These are phyloP conservation scores for Metarhizium robertsii DNA, from an alignment of 2,329 filamentous ascomycete genomes.

Conservation along the genomic window DNA sequence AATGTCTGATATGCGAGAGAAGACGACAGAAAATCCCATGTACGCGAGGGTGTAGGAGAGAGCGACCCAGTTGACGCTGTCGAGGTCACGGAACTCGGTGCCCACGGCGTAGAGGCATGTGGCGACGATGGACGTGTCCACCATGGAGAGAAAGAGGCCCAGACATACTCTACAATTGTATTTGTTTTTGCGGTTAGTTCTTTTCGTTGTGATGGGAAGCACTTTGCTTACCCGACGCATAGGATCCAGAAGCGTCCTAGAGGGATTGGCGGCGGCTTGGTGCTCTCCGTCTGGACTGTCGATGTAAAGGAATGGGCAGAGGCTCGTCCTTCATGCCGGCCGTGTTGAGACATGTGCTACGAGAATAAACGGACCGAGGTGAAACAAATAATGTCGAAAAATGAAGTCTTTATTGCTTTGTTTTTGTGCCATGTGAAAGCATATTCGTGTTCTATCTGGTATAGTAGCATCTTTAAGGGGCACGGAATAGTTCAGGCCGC, in stretches of 20 bases:
- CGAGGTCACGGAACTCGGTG: slow-evolving; percentile 35
- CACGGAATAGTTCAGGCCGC: too few species aligned
- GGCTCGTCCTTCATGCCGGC: not conserved
- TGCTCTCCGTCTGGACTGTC: not conserved
- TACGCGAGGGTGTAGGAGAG: slow-evolving; percentile 48
- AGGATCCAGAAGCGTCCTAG: not conserved
- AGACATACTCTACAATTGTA: slow-evolving; percentile 30
- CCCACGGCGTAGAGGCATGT: slow-evolving; percentile 49
- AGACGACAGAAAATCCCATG: slow-evolving; percentile 45
- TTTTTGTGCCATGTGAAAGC: too few species aligned
- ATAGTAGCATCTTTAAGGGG: too few species aligned
- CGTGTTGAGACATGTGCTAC: not conserved
- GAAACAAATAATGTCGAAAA: not conserved
- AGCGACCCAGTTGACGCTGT: slow-evolving; percentile 43
- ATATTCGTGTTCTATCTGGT: too few species aligned
- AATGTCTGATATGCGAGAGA: slow-evolving; percentile 45
- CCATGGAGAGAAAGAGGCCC: slow-evolving; percentile 47
- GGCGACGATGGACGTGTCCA: slow-evolving; percentile 52
- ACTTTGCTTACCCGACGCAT: not conserved
- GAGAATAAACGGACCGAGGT: not conserved
- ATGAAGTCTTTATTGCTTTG: not conserved
- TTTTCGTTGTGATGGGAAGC: not conserved
- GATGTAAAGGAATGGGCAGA: not conserved
- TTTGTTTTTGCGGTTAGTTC: not conserved
- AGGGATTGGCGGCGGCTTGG: not conserved